A percentile compares a stretch with the other conserved stretches of the same genome.
Conservation (phyloP, 2,329 filamentous ascomycete genomes). For the Podosphaera leucotricha region DNA sequence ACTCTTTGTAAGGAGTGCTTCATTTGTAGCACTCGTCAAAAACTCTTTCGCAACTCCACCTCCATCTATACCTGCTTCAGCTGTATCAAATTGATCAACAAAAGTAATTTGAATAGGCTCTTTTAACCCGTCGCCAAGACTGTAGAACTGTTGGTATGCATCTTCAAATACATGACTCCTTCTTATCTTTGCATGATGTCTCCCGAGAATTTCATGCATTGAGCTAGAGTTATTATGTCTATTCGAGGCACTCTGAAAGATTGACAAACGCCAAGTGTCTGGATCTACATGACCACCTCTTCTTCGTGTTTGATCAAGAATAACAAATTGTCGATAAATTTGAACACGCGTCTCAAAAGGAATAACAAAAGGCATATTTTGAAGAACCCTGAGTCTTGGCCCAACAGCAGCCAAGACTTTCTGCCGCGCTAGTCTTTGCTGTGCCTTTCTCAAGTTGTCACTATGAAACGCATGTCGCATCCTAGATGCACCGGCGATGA, state of each 20-base stretch:
- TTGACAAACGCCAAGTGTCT: slow-evolving; percentile 46
- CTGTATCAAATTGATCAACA: slow-evolving; percentile 66
- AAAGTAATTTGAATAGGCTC: slow-evolving; percentile 95
- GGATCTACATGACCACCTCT: slow-evolving; percentile 50
- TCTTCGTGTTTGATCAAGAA: slow-evolving; percentile 52
- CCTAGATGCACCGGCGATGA: slow-evolving; percentile 30
- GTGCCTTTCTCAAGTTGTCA: slow-evolving; percentile 37
- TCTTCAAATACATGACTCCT: slow-evolving; percentile 65
- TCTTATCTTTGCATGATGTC: slow-evolving; percentile 57
- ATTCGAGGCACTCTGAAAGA: slow-evolving; percentile 20
- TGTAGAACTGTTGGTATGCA: slow-evolving; percentile 63
- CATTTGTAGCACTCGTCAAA: slow-evolving; percentile 62
- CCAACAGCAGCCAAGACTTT: slow-evolving; percentile 57
- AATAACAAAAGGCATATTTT: slow-evolving; percentile 93
- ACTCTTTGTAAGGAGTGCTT: slow-evolving; percentile 47
- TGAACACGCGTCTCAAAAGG: slow-evolving; percentile 78
- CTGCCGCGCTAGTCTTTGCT: slow-evolving; percentile 42
- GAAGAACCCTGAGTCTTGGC: slow-evolving; percentile 69
- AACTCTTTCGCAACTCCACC: slow-evolving; percentile 97
- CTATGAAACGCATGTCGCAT: slow-evolving; percentile 37
- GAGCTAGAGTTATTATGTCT: slow-evolving; percentile 3
- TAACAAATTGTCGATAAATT: slow-evolving; percentile 85
- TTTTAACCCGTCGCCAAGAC: slow-evolving; percentile 61
- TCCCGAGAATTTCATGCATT: slow-evolving; percentile 21
- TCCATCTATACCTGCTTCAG: slow-evolving; percentile 86